These are phyloP conservation scores for Scutellospora calospora DNA, from an alignment of 371 early-diverging fungal genomes.

Conservation along the genomic window DNA sequence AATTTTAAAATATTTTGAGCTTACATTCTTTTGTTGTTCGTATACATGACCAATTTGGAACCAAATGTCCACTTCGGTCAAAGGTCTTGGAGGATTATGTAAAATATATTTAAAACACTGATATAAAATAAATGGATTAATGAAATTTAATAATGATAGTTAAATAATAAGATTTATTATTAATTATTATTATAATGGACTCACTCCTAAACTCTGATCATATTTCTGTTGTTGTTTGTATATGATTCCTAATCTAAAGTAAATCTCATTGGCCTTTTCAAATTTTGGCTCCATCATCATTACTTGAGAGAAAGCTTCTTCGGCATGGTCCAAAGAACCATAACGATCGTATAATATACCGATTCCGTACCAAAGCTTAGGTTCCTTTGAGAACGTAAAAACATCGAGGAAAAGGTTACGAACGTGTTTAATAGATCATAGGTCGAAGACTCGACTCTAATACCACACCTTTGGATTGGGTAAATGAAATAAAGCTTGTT, in stretches of 20 bases:
- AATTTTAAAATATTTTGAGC: neutral
- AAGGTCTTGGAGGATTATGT: slow-evolving; percentile 91
- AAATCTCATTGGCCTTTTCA: slow-evolving; percentile 97
- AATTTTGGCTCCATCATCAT: slow-evolving; percentile 89
- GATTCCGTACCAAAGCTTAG: slow-evolving; percentile 98
- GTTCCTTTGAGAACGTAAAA: slow-evolving; percentile 68
- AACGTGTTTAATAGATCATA: too few species aligned
- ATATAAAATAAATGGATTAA: neutral
- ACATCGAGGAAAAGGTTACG: too few species aligned
- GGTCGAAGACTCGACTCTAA: neutral
- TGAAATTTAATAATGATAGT: too few species aligned
- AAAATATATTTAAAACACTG: slow-evolving; percentile 95
- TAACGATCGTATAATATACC: slow-evolving; percentile 98
- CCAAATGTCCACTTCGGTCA: slow-evolving; percentile 95
- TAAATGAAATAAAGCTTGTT: slow-evolving; percentile 90
- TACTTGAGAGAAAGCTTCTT: slow-evolving; percentile 95
- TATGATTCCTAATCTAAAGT: slow-evolving; percentile 96
- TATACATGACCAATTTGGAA: slow-evolving; percentile 98
- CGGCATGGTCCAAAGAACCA: slow-evolving; percentile 95
- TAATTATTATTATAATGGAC: neutral
- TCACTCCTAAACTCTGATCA: slow-evolving; percentile 82
- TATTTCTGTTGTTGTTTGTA: slow-evolving; percentile 96
- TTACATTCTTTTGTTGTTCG: slow-evolving; percentile 93
- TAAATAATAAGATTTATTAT: too few species aligned
- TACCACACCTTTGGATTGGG: slow-evolving; percentile 81